These are phyloP conservation scores for Cantharellus anzutake DNA, from an alignment of 768 basidiomycete genomes.

Conservation along the genomic window DNA sequence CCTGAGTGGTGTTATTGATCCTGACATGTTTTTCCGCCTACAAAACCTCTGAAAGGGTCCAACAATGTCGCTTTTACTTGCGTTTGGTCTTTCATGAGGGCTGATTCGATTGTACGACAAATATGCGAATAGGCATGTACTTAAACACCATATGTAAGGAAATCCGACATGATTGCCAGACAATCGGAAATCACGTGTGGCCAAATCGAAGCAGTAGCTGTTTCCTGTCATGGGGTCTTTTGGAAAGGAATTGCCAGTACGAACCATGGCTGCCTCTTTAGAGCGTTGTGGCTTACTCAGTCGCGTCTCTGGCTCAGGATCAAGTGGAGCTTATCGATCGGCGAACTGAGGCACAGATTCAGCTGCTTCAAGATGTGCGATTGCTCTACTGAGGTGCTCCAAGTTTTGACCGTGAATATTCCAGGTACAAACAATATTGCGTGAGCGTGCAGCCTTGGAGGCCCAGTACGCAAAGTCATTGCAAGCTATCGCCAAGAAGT, in stretches of 20 bases:
- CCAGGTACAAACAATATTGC: constrained; percentile 57
- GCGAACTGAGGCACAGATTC: neutral
- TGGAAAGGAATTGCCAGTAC: neutral
- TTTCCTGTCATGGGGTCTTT: neutral
- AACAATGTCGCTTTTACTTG: too few relatives aligned
- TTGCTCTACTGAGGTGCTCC: neutral
- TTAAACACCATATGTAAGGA: too few relatives aligned
- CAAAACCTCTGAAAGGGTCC: too few relatives aligned
- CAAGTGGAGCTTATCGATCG: neutral
- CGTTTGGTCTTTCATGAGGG: too few relatives aligned
- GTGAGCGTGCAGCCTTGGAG: constrained; percentile 46
- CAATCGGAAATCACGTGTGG: neutral
- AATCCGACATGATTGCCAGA: neutral
- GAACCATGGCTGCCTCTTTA: neutral
- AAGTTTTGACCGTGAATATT: neutral
- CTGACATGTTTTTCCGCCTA: too few relatives aligned
- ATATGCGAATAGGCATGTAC: too few relatives aligned
- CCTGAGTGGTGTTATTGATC: too few relatives aligned
- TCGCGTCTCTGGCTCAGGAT: neutral
- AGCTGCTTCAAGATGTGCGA: neutral
- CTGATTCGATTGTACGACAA: too few relatives aligned
- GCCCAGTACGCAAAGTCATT: constrained; percentile 64
- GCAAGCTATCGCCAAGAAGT: constrained; percentile 41
- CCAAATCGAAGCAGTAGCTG: neutral
- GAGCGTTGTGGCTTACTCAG: neutral